Base-by-base conservation (phyloP, 495 filamentous ascomycete species). In the Xanthoparmelia taractica region DNA sequence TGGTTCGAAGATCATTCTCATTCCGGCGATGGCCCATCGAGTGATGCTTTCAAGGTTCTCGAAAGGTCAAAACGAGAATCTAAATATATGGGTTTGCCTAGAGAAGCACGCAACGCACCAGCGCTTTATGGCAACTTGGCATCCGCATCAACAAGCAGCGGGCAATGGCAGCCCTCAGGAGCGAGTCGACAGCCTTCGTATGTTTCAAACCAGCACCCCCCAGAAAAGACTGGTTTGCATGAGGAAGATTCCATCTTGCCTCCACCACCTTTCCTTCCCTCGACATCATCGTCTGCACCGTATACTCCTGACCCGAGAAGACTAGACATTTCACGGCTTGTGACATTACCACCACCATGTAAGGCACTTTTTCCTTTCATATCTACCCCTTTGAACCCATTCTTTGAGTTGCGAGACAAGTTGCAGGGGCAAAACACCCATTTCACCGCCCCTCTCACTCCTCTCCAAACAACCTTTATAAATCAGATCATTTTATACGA, bases 321-420 rank as follows among this genome's bases (percentile, higher is more conserved):
- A 66, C 79, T 97, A 18, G 94, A 98, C 67, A 88, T 98, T 34
- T 96, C 94, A 7, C 82, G 94, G 4, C 80, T 98, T 1, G 87
- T 98, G 1, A 98, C 94, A 0, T 79, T 98, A 2, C 94, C 96
- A 11, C 94, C 91, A n/a, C n/a, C n/a, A n/a, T n/a, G n/a, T n/a
- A n/a, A n/a, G n/a, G n/a, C n/a, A n/a, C n/a, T n/a, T n/a, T n/a
- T n/a, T 8, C 90, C 94, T 2, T 97, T 92, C 72, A n/a, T n/a
- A n/a, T n/a, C n/a, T n/a, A n/a, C n/a, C n/a, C n/a, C n/a, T n/a
- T n/a, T n/a, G n/a, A n/a, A n/a, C n/a, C n/a, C n/a, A n/a, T n/a
- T n/a, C n/a, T n/a, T n/a, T n/a, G n/a, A n/a, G n/a, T n/a, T n/a
- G n/a, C n/a, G n/a, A n/a, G n/a, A n/a, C n/a, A n/a, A n/a, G n/a